phyloP scores from a whole-genome alignment of 768 basidiomycete genomes.

The Tulasnella sp. region DNA sequence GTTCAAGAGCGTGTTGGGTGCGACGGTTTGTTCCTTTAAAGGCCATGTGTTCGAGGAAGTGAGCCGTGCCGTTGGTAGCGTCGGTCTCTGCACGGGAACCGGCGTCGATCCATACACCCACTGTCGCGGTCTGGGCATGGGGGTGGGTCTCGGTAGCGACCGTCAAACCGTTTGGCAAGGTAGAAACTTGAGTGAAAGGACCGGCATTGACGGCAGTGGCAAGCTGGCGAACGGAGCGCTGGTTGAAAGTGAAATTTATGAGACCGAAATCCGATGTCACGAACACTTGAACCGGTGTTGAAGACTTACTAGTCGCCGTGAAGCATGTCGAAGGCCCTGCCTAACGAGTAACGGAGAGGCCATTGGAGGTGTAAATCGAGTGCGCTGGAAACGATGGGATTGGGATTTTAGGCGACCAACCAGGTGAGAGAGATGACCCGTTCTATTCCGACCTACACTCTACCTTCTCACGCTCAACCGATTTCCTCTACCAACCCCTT shows the following conservation, averaged over 20 bases:
- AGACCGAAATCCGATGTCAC: background rate
- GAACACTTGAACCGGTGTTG: background rate
- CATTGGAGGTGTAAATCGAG: conserved; percentile 7
- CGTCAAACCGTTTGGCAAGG: conserved; percentile 87
- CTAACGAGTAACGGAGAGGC: conserved; percentile 13
- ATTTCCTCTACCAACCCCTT: too few species aligned
- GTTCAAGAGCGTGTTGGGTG: conserved; percentile 78
- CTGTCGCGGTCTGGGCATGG: conserved; percentile 92
- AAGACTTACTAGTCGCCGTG: conserved; percentile 9
- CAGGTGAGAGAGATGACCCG: background rate
- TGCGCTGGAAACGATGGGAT: background rate
- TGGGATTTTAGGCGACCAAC: background rate
- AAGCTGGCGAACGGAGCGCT: conserved; percentile 25
- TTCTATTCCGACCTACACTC: background rate
- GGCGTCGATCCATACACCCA: conserved; percentile 98
- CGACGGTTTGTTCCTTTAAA: conserved; percentile 91
- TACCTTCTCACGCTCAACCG: too few species aligned
- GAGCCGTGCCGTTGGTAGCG: conserved; percentile 89
- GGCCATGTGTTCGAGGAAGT: conserved; percentile 98
- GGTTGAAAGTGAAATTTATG: conserved; percentile 1
- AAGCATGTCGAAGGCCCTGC: conserved; percentile 13
- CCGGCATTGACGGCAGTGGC: conserved; percentile 29
- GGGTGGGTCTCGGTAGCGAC: conserved; percentile 86
- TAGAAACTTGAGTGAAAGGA: conserved; percentile 82
- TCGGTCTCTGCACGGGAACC: conserved; percentile 94